A percentile compares a stretch with the other conserved stretches of the same genome.
These are phyloP conservation scores for Chaetomiaceae sp. DNA, from an alignment of 2,329 filamentous ascomycete species.

Conservation along the genomic window DNA sequence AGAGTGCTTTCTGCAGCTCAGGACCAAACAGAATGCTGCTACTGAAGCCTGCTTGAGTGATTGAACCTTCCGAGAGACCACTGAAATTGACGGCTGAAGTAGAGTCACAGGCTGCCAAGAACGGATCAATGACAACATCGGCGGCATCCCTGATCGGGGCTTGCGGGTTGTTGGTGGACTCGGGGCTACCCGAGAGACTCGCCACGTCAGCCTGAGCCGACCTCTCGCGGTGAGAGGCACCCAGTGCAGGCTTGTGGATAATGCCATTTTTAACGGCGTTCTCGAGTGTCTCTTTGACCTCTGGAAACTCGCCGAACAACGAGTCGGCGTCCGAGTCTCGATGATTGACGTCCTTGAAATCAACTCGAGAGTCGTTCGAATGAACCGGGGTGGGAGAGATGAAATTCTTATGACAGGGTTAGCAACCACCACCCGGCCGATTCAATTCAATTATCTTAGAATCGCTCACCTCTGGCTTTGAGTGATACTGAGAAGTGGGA, in stretches of 20 bases:
- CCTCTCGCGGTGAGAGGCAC: not conserved
- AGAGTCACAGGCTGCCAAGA: not conserved
- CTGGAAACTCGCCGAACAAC: slow-evolving; percentile 2
- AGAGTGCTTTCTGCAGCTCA: slow-evolving; percentile 7
- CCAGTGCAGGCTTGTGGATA: not conserved
- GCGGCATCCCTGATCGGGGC: not conserved
- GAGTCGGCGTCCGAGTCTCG: slow-evolving; percentile 5
- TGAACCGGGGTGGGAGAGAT: not conserved
- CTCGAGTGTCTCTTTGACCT: not conserved
- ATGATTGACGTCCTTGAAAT: not conserved
- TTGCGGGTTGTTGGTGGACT: not conserved
- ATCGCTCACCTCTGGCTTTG: slow-evolving; percentile 1
- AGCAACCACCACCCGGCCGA: not conserved
- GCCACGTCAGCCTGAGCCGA: not conserved
- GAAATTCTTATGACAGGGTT: not conserved
- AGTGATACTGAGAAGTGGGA: not conserved
- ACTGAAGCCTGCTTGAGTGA: not conserved
- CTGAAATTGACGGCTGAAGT: not conserved
- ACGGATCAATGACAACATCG: not conserved
- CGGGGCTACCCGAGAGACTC: not conserved
- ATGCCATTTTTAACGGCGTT: not conserved
- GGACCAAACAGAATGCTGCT: slow-evolving; percentile 3
- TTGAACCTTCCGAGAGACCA: not conserved
- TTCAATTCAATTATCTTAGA: not conserved
- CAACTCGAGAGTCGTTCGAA: not conserved